These are phyloP conservation scores for Clathrus columnatus DNA, from an alignment of 768 basidiomycete species.

Conservation along the genomic window DNA sequence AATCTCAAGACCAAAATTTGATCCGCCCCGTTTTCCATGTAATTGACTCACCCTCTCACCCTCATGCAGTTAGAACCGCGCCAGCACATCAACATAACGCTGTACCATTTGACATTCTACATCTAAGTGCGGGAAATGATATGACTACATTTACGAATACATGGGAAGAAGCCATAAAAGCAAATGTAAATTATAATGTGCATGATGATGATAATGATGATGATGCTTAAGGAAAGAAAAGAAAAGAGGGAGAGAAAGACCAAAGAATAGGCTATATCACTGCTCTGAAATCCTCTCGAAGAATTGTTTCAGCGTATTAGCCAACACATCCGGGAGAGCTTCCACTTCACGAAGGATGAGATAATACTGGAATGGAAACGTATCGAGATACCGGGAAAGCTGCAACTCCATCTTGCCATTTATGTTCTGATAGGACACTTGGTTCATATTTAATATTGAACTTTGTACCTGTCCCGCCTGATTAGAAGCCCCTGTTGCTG, in stretches of 20 bases:
- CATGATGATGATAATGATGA: background rate
- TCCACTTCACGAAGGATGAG: conserved; percentile 88
- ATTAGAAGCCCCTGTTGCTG: conserved; percentile 11
- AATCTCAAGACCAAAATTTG: background rate
- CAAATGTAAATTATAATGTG: conserved; percentile 13
- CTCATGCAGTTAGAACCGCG: conserved; percentile 52
- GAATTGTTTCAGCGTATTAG: conserved; percentile 85
- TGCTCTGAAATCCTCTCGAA: conserved; percentile 77
- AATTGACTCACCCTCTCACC: conserved; percentile 70
- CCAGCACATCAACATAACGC: conserved; percentile 82
- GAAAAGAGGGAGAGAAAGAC: background rate
- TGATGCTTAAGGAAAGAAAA: background rate
- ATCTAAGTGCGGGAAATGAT: conserved; percentile 61
- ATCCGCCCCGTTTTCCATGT: conserved; percentile 39
- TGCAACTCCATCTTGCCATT: conserved; percentile 74
- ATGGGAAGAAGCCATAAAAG: conserved; percentile 49
- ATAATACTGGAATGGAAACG: conserved; percentile 97
- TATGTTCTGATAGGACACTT: conserved; percentile 76
- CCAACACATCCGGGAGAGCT: conserved; percentile 82
- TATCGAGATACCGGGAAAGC: conserved; percentile 84
- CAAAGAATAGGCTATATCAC: conserved; percentile 4
- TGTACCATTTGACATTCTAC: conserved; percentile 84
- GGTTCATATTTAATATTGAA: conserved; percentile 90
- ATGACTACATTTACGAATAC: conserved; percentile 64
- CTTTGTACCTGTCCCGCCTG: conserved; percentile 32